Evolutionary conservation across 164 flowering plant species (phyloP), one percentile per base, ranked within the genome.

Genomic region (Magnolia kwangsiensis): DNA sequence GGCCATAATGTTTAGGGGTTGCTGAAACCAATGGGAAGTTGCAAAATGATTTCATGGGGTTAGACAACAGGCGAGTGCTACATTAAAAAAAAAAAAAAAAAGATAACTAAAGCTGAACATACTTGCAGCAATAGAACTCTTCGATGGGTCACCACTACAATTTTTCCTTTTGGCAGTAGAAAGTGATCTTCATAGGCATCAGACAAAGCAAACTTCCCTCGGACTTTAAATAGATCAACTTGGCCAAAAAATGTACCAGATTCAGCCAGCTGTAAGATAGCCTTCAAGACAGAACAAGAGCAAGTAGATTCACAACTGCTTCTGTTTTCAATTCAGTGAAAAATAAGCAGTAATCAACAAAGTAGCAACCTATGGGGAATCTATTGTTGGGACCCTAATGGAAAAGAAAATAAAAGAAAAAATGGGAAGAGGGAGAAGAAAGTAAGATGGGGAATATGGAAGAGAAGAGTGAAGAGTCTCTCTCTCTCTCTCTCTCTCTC

Each of bases 161-260:
- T 85, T 82, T 88, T 91, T 69, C 95, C 97, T 79, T 94, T 92
- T 6, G 93, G 98, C 63, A 96, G 98, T 72, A 87, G 61, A 78
- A 94, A 96, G 74, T 96, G 99, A 78, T 91, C 90, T 88, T 94
- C 98, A 82, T 94, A 96, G n/a, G 99, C 96, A 89, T 96, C 99
- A 58, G 99, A 85, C 68, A 96, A 81, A 61, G 98, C 98, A 87
- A 96, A 96, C 85, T 96, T 96, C 51, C 94, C 99, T 72, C 99
- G 93, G 9, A 93, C 97, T 87, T 92, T 94, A 79, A 96, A 94
- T 24, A 96, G 87, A 84, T 96, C 99, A 74, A 94, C 99, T 86
- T 93, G 99, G 76, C 91, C 87, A 20, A 96, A 88, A 83, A 96
- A 92, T 67, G 99, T 86, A 71, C 93, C 98, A 63, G 88, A 94